phyloP scores from a whole-genome alignment of 495 filamentous ascomycete genomes.

The Daldinia childiae region DNA sequence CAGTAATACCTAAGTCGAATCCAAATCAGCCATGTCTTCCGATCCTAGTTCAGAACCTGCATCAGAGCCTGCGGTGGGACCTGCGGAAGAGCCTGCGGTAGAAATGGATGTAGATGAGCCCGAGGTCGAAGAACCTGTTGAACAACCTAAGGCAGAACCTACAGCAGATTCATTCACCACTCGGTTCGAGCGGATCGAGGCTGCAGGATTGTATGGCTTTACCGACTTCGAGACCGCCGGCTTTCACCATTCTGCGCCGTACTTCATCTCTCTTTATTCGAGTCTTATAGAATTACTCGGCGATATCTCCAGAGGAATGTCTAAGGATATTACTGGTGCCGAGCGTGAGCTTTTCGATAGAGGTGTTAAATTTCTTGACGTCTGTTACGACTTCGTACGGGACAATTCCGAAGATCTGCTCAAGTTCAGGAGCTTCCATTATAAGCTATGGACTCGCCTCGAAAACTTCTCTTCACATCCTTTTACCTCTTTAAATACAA shows the following conservation, averaged over 20 bases:
- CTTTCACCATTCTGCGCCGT: background rate
- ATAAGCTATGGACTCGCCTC: conserved; percentile 8
- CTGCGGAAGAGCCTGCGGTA: background rate
- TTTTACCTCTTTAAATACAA: background rate
- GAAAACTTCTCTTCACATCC: background rate
- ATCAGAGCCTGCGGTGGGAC: background rate
- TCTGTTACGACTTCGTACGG: conserved; percentile 1
- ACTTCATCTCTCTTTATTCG: conserved; percentile 3
- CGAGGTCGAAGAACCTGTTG: background rate
- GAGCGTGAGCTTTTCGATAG: conserved; percentile 6
- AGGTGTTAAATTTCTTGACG: conserved; percentile 4
- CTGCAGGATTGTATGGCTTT: conserved; percentile 5
- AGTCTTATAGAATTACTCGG: background rate
- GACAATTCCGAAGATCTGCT: background rate
- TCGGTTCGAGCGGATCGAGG: conserved; percentile 5
- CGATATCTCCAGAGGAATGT: background rate
- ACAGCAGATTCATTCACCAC: background rate
- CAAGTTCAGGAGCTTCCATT: background rate
- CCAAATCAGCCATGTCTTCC: background rate
- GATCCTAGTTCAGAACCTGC: background rate
- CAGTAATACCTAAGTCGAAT: background rate
- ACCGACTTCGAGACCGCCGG: background rate
- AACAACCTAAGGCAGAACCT: background rate
- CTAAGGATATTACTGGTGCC: background rate
- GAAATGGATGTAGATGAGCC: too few relatives aligned